Conservation (phyloP, 2,329 filamentous ascomycete genomes). For the Pestalotiopsis sp. region DNA sequence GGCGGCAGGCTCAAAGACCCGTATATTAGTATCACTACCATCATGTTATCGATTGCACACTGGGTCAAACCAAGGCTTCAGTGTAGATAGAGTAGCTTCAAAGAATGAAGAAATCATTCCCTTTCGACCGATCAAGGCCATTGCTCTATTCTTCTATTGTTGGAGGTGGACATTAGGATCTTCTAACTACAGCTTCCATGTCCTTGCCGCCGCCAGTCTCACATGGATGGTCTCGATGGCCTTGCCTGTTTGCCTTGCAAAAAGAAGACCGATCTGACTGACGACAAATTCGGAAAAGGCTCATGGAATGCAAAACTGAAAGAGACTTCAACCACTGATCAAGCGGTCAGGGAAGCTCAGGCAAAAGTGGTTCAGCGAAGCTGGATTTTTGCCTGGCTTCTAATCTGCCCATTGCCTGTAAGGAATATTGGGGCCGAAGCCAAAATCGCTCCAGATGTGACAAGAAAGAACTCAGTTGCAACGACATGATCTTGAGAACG, state of each 20-base stretch:
- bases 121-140: too few species aligned
- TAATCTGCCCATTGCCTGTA: background rate
- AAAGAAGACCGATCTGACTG: background rate
- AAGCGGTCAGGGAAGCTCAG: too few species aligned
- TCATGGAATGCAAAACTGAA: background rate
- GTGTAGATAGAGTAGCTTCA: too few species aligned
- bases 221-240: background rate
- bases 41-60: too few species aligned
- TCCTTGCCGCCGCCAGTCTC: background rate
- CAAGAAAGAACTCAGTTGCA: background rate
- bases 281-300: background rate
- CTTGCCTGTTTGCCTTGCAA: background rate
- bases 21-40: too few species aligned
- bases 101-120: too few species aligned
- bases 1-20: too few species aligned
- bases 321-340: background rate
- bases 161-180: background rate
- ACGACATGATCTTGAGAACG: background rate
- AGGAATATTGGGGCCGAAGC: background rate
- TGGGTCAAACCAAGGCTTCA: too few species aligned
- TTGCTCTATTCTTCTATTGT: too few species aligned
- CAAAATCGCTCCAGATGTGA: background rate
- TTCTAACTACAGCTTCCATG: background rate
- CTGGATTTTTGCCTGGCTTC: too few species aligned
- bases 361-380: too few species aligned